Base-by-base conservation (phyloP, 2,329 filamentous ascomycete species). In the Aureobasidium sp. region DNA sequence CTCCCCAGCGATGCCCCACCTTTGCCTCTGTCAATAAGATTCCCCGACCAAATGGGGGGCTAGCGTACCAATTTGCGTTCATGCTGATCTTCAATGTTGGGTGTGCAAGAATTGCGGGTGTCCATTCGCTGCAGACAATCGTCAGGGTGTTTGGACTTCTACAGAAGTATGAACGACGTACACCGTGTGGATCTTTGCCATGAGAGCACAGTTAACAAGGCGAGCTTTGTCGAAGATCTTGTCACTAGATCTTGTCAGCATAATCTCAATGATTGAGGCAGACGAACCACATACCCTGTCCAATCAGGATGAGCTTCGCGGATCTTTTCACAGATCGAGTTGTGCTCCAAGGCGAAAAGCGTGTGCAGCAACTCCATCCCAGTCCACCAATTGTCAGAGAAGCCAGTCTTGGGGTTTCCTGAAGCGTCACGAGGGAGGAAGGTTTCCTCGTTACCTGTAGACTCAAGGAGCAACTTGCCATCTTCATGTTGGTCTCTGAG, bases 131-230 rank as follows among this genome's bases (percentile, higher is more conserved):
- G 10, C 3, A 16, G 6, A 19, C 16, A 11, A n/a, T 2, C 3
- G 29, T 45, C 14, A 45, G 42, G 4, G n/a, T 6, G 7, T 3
- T 6, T 4, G 4, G 1, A 14, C 12, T 24, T 12, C 14, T 35
- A 2, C 2, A 2, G n/a, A 24, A 4, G 30, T 12, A 5, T 3
- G 6, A 5, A 8, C 27, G 27, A 25, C 29, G 4, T 35, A 45
- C 42, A 74, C 67, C 0, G 73, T 75, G 56, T 76, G 73, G 37
- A 76, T 75, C 61, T 76, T 76, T 4, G 73, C 72, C 72, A 75
- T 74, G 7, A 76, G 61, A 0, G 72, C 72, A 42, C 67, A 73
- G 56, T 74, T 75, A 19, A 74, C 64, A 1, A 75, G 64, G 1
- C 72, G 62, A 2, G 71, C 72, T 22, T 68, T 73, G 59, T 75